Evolutionary conservation across 805 yeast genomes (phyloP).

Genomic region (Zygoascus ofunaensis): DNA sequence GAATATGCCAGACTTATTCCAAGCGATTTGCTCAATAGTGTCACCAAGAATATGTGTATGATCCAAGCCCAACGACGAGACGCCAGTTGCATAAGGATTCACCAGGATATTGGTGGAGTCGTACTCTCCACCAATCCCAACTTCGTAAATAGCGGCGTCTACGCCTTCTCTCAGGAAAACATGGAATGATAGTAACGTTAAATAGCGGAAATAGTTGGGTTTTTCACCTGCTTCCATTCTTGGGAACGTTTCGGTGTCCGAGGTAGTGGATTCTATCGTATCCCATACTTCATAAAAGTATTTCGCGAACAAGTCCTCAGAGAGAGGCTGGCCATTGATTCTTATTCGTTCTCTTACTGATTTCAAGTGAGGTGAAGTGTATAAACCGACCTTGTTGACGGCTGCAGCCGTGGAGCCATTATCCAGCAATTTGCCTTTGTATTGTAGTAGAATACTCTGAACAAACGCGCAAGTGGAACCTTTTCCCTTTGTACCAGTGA

Average conservation of each 20-base stretch:
- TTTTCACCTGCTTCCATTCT: conserved; percentile 63
- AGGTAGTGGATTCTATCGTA: conserved; percentile 47
- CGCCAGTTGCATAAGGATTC: conserved; percentile 76
- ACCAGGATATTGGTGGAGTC: conserved; percentile 90
- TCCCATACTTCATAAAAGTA: conserved; percentile 97
- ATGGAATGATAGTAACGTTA: conserved; percentile 86
- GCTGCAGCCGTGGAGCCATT: conserved; percentile 3
- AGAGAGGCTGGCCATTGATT: conserved; percentile 77
- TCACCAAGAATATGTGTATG: conserved; percentile 81
- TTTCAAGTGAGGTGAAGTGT: conserved; percentile 91
- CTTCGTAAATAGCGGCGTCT: conserved; percentile 92
- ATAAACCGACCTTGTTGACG: conserved; percentile 66
- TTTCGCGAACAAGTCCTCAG: conserved; percentile 69
- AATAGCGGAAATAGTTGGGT: conserved; percentile 88
- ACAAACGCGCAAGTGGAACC: conserved; percentile 97
- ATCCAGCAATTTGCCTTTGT: conserved; percentile 29
- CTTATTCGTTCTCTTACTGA: conserved; percentile 86
- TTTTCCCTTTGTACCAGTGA: conserved; percentile 97
- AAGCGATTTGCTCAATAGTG: conserved; percentile 81
- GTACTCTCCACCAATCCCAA: conserved; percentile 96
- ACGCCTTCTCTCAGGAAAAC: conserved; percentile 81
- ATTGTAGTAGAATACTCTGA: conserved; percentile 67
- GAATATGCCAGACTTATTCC: conserved; percentile 95
- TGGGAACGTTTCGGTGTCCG: conserved; percentile 55
- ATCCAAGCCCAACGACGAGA: conserved; percentile 82